Evolutionary conservation across 2,329 filamentous ascomycete species (phyloP), one percentile per base, ranked within the genome.

Genomic region (Rachicladosporium sp.): DNA sequence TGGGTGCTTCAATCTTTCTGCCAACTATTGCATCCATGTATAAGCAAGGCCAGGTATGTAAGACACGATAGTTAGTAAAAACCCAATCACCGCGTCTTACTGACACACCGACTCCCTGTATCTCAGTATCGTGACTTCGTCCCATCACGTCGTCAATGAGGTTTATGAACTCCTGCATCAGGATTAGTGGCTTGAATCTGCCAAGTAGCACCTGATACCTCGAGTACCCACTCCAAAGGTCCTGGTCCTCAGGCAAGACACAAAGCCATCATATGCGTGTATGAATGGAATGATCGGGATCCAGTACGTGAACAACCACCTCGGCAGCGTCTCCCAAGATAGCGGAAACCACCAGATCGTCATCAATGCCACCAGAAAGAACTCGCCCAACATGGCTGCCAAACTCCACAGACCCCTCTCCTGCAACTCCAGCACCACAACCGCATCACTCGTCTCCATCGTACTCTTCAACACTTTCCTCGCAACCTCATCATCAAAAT

Each of bases 341-440:
- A 65, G 58, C 64, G 66, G 71, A 46, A 69, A 69, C 60, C 67
- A 67, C 29, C 70, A 59, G 33, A 73, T 65, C 3, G 71, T 68
- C 13, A 79, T 44, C 31, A 80, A 57, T 29, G 74, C 71, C 2
- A 66, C 57, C 1, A 77, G 46, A 10, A 67, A 67, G 27, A 50
- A 49, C 37, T 61, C 58, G 23, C 54, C 36, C 11, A 55, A 15
- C 45, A 63, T 56, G 35, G 62, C 43, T 4, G 49, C 7, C 6
- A 63, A 29, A 29, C 51, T 56, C 0, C 48, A 46, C 2, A 57
- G 3, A 2, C 47, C 44, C 1, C 81, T 73, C 48, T 80, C 76
- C 57, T 85, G 80, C n/a, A 86, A 68, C 60, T 86, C 81, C 45
- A 86, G 77, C 43, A 87, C 82, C 6, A 71, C 78, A 49, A 85